Evolutionary conservation across 2,329 filamentous ascomycete species (phyloP).

Genomic region (Penicillium verrucosum): DNA sequence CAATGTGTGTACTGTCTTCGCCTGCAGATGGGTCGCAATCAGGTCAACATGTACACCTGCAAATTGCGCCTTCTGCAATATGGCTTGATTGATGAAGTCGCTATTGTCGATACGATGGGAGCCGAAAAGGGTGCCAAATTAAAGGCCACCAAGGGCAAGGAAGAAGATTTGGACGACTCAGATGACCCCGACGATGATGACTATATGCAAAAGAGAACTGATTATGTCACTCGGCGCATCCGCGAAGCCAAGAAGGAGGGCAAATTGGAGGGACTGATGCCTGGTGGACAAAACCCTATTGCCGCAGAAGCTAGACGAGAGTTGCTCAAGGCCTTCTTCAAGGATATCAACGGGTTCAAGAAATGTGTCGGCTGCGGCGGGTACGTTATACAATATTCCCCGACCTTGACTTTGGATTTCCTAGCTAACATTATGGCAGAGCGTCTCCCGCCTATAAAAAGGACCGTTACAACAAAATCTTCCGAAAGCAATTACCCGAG

Average conservation of each 20-base stretch:
- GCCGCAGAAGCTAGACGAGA: conserved; percentile 71
- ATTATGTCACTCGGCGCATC: conserved; percentile 72
- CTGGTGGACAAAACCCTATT: conserved; percentile 73
- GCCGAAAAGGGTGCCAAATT: conserved; percentile 45
- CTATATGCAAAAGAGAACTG: conserved; percentile 56
- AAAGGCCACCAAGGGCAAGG: conserved; percentile 46
- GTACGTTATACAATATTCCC: conserved; percentile 32
- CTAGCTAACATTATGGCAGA: conserved; percentile 43
- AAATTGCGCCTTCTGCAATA: conserved; percentile 82
- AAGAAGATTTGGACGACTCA: conserved; percentile 64
- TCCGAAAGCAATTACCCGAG: conserved; percentile 70
- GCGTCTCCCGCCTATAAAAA: conserved; percentile 83
- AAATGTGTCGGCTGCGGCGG: conserved; percentile 65
- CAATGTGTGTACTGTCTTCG: conserved; percentile 90
- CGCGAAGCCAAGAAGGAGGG: conserved; percentile 54
- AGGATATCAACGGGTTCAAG: conserved; percentile 65
- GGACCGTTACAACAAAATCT: conserved; percentile 89
- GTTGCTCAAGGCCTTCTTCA: conserved; percentile 78
- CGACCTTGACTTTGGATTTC: conserved; percentile 3
- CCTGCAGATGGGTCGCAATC: conserved; percentile 72
- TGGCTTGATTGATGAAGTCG: conserved; percentile 70
- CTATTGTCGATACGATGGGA: conserved; percentile 53
- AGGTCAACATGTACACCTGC: conserved; percentile 76
- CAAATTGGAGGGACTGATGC: conserved; percentile 42
- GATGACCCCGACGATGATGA: conserved; percentile 50